A percentile compares a stretch with the other conserved stretches of the same genome.
phyloP scores from a whole-genome alignment of 1,284 basidiomycete species.

The Boletus semigastroideus region DNA sequence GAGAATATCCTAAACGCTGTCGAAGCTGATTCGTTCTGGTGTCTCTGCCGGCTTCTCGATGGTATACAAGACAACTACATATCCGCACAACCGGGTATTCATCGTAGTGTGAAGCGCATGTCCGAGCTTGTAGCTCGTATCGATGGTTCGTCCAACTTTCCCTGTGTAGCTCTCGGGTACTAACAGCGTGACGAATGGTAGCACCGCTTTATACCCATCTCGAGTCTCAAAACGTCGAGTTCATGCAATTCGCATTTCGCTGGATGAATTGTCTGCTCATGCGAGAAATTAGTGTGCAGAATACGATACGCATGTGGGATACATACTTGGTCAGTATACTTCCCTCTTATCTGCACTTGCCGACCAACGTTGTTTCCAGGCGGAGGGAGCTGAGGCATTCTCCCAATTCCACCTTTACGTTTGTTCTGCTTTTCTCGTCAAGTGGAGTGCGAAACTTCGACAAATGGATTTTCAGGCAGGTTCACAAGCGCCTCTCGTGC shows the following conservation, averaged over 20 bases:
- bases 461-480: conserved; percentile 95
- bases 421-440: conserved; percentile 91
- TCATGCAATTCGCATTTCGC: conserved; percentile 97
- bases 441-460: conserved; percentile 87
- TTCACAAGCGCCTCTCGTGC: neutral
- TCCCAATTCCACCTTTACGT: conserved; percentile 97
- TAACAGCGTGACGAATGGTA: conserved; percentile 30
- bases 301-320: conserved; percentile 98
- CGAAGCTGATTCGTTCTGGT: conserved; percentile 97
- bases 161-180: neutral
- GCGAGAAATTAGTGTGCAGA: conserved; percentile 93
- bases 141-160: conserved; percentile 56
- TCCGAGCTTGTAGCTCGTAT: conserved; percentile 89
- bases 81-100: conserved; percentile 91
- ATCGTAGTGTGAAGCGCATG: conserved; percentile 89
- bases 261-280: conserved; percentile 99
- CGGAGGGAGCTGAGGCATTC: conserved; percentile 93
- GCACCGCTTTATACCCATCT: conserved; percentile 83
- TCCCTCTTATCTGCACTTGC: neutral
- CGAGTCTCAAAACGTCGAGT: conserved; percentile 89
- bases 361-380: conserved; percentile 48
- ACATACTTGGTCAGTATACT: conserved; percentile 81
- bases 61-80: conserved; percentile 99
- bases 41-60: conserved; percentile 87
- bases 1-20: conserved; percentile 72